Base-by-base conservation (phyloP, 2,329 filamentous ascomycete genomes). In the Pseudogymnoascus pannorum region DNA sequence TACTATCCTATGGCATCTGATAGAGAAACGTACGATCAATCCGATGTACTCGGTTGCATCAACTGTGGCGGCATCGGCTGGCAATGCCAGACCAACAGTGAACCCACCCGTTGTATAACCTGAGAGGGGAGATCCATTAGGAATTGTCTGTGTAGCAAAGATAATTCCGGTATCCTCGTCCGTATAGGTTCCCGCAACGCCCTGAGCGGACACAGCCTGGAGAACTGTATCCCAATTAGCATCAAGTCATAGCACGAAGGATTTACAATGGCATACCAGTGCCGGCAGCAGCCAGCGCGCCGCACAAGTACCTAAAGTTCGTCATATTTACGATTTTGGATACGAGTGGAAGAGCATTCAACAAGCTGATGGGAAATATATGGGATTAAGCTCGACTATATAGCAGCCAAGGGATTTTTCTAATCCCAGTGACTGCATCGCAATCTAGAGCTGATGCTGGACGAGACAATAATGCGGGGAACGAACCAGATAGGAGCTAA, bases 11-110 rank as follows among this genome's bases (percentile, higher is more conserved):
- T 22, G n/a, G 6, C 31, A 5, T 16, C 16, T 51, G 14, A 12
- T 33, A 4, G 16, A 8, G 4, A 44, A 59, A 60, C 77, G 65
- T 65, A 85, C 83, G 54, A 86, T 73, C 58, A 82, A 77, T 40
- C 84, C 84, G 61, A 87, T 82, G 66, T 85, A 86, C 68, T 87
- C 84, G 42, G 74, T 77, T 5, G 77, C 75, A 59, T 80, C 77
- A 18, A 69, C 76, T 0, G 73, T 77, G 54, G 78, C 65, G 1
- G 80, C 80, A 67, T 78, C 72, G 14, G 71, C 66, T 4, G 83
- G 83, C 14, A 86, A 73, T 2, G 79, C 80, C 59, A 86, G 67
- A 68, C 84, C 84, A 57, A 82, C 81, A 26, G 77, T 79, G 59
- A 80, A 75, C 36, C 78, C 77, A 61, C 77, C 79, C 11, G 68